A percentile compares a stretch with the other conserved stretches of the same genome.
phyloP scores from a whole-genome alignment of 192 early-diverging fungal species.

The Radiomyces spectabilis region DNA sequence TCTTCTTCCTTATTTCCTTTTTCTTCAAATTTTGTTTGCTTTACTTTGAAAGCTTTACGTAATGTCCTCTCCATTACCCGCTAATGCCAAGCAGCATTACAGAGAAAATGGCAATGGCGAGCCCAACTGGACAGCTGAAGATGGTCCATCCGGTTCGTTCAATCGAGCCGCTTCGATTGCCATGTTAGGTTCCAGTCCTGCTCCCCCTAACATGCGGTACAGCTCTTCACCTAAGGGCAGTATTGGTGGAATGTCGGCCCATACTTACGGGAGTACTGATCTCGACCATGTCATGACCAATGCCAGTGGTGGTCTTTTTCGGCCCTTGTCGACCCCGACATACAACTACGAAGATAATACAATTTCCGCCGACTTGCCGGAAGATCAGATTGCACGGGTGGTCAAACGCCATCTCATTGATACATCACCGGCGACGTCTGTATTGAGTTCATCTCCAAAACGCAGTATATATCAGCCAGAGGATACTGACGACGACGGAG shows the following conservation, averaged over 20 bases:
- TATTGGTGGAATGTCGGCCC: neutral
- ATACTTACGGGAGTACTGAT: slow-evolving; percentile 6
- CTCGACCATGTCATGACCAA: slow-evolving; percentile 8
- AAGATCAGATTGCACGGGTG: slow-evolving; percentile 24
- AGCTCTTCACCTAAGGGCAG: neutral
- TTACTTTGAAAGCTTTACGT: too few species aligned
- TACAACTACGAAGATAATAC: slow-evolving; percentile 18
- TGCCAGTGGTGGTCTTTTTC: slow-evolving; percentile 1
- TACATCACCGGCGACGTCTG: slow-evolving; percentile 11
- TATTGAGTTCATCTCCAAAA: neutral
- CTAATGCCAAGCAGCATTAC: slow-evolving; percentile 2
- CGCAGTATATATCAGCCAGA: neutral
- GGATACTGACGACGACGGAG: neutral
- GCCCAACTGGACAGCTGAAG: neutral
- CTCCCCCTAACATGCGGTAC: neutral
- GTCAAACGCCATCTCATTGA: slow-evolving; percentile 24
- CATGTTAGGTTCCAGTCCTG: neutral
- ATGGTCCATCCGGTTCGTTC: neutral
- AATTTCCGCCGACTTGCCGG: slow-evolving; percentile 16
- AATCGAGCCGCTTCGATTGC: neutral
- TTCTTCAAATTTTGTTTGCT: too few species aligned
- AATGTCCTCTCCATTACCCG: slow-evolving; percentile 6
- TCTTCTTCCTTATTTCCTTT: too few species aligned
- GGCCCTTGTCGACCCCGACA: slow-evolving; percentile 3
- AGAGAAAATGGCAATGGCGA: neutral